phyloP scores from a whole-genome alignment of 345 rosid species.

The Populus nigra region DNA sequence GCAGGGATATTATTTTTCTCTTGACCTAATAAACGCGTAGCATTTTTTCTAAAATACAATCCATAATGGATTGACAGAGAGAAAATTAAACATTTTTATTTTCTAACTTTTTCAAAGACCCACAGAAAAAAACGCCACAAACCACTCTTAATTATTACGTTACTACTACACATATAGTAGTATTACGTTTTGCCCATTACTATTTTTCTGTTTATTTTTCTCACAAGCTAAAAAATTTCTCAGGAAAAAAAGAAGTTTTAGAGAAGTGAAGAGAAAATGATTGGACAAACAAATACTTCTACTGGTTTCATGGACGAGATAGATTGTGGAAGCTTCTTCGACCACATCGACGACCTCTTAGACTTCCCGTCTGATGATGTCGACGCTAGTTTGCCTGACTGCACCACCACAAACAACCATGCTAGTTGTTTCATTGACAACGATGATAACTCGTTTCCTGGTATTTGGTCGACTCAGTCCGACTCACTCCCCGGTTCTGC shows the following conservation, averaged over 20 bases:
- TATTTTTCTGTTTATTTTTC: background rate
- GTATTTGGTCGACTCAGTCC: conserved; percentile 62
- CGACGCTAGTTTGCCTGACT: conserved; percentile 37
- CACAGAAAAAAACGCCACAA: background rate
- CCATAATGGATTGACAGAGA: background rate
- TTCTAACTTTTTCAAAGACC: background rate
- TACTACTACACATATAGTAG: background rate
- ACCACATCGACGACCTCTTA: conserved; percentile 83
- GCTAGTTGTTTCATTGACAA: background rate
- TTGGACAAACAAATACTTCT: conserved; percentile 42
- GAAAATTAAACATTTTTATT: background rate
- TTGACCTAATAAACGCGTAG: background rate
- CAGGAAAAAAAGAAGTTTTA: background rate
- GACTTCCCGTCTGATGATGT: conserved; percentile 77
- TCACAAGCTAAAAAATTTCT: background rate
- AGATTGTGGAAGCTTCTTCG: conserved; percentile 92
- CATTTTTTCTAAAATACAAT: background rate
- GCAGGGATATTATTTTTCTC: background rate
- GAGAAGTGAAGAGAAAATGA: conserved; percentile 33
- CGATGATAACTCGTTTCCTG: conserved; percentile 44
- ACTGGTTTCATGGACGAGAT: conserved; percentile 58
- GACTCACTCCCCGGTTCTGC: conserved; percentile 59
- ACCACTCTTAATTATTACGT: background rate
- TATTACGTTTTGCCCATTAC: background rate
- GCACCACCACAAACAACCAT: conserved; percentile 5